These are phyloP conservation scores for Aspergillus ustus DNA, from an alignment of 2,329 filamentous ascomycete species.

Conservation along the genomic window DNA sequence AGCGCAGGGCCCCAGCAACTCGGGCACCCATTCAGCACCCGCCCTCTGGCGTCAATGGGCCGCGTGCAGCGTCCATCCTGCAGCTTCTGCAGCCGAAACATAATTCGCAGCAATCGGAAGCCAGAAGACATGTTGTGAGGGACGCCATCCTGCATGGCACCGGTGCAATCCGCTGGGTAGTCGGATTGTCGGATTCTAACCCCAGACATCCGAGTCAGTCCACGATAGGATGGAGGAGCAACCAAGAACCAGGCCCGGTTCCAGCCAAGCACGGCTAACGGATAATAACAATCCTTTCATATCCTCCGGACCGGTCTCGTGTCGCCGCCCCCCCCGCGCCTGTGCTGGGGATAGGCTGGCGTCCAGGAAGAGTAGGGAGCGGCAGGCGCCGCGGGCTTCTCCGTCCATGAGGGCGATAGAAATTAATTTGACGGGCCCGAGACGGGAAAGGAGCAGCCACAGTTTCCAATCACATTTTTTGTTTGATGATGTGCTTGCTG, in stretches of 20 bases:
- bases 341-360: background rate
- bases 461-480: conserved; percentile 1
- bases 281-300: conserved; percentile 8
- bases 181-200: background rate
- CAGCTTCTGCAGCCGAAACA: conserved; percentile 1
- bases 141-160: background rate
- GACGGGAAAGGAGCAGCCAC: background rate
- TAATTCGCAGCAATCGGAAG: background rate
- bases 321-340: conserved; percentile 7
- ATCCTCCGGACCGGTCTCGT: conserved; percentile 5
- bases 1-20: conserved; percentile 1
- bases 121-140: background rate
- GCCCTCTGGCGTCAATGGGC: background rate
- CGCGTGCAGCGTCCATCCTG: background rate
- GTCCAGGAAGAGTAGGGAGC: conserved; percentile 17
- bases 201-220: conserved; percentile 5
- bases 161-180: background rate
- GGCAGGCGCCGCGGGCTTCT: conserved; percentile 8
- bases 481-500: background rate
- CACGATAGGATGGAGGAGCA: conserved; percentile 2
- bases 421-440: background rate
- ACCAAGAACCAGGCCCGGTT: background rate
- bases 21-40: conserved; percentile 7
- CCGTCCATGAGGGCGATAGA: background rate
- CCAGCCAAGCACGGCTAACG: conserved; percentile 5